Evolutionary conservation across 2,329 filamentous ascomycete species (phyloP).

Genomic region (Chrysosporium queenslandicum): DNA sequence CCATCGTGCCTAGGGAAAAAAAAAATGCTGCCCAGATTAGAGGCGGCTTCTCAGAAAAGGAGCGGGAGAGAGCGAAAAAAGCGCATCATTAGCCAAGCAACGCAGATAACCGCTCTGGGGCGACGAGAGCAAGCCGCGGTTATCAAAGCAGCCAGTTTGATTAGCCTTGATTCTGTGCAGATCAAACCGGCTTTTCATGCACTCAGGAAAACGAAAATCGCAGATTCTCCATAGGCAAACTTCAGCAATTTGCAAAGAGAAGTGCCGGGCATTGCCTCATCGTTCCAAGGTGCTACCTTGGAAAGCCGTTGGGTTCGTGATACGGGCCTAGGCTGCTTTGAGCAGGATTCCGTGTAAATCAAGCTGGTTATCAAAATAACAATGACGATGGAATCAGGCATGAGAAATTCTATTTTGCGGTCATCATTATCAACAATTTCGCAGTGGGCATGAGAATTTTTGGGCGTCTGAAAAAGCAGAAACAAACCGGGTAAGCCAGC

Average conservation of each 20-base stretch:
- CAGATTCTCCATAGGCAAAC: not conserved
- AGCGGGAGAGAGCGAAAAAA: no score
- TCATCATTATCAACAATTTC: conserved; percentile 15
- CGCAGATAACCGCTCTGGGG: not conserved
- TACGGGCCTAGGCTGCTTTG: not conserved
- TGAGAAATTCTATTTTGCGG: conserved; percentile 13
- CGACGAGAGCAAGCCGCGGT: not conserved
- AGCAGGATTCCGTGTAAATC: not conserved
- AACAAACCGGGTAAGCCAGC: not conserved
- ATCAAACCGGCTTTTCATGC: not conserved
- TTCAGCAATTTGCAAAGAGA: not conserved
- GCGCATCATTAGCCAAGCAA: not conserved
- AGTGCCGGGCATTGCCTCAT: not conserved
- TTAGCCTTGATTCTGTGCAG: not conserved
- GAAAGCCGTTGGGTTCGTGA: not conserved
- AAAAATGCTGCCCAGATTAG: no score
- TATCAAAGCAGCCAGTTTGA: not conserved
- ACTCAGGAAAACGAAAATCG: not conserved
- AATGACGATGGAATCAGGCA: not conserved
- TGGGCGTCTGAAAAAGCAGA: conserved; percentile 9
- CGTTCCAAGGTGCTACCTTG: not conserved
- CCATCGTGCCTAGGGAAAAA: no score
- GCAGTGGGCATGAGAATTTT: conserved; percentile 9
- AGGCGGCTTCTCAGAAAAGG: no score
- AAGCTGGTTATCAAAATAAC: not conserved